These are phyloP conservation scores for Glonium stellatum DNA, from an alignment of 495 filamentous ascomycete species.

Conservation along the genomic window DNA sequence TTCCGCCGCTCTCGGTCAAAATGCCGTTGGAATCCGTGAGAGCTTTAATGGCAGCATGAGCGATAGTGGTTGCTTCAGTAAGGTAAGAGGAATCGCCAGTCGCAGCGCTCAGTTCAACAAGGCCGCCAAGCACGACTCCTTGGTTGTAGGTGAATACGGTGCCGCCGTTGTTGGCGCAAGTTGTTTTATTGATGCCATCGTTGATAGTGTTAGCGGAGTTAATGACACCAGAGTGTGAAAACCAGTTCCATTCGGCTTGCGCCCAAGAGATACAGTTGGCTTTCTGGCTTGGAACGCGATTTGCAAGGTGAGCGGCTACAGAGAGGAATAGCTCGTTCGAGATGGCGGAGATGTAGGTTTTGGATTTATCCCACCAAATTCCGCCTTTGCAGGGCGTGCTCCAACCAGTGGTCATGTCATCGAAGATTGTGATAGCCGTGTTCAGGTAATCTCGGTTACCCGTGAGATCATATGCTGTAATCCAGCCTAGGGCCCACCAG, in stretches of 20 bases:
- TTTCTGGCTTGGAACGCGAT: conserved; percentile 46
- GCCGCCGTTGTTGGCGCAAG: conserved; percentile 56
- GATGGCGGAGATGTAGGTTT: conserved; percentile 33
- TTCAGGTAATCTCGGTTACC: conserved; percentile 29
- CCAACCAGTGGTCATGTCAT: conserved; percentile 44
- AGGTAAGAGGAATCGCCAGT: conserved; percentile 48
- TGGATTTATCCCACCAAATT: conserved; percentile 25
- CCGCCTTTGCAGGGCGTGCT: conserved; percentile 20
- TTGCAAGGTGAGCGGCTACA: conserved; percentile 48
- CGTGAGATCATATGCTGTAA: conserved; percentile 32
- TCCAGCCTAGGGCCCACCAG: conserved; percentile 36
- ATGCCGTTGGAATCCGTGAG: conserved; percentile 54
- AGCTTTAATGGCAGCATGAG: conserved; percentile 52
- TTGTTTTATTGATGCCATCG: conserved; percentile 54
- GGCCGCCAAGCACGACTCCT: conserved; percentile 65
- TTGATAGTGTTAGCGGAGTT: conserved; percentile 60
- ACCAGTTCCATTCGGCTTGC: conserved; percentile 59
- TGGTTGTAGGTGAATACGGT: conserved; percentile 75
- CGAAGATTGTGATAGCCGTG: conserved; percentile 52
- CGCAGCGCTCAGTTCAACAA: conserved; percentile 58
- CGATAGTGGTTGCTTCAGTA: conserved; percentile 53
- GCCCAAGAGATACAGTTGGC: conserved; percentile 53
- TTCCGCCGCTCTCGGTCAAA: conserved; percentile 60
- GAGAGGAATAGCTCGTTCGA: conserved; percentile 29
- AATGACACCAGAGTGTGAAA: conserved; percentile 57